phyloP scores from a whole-genome alignment of 805 yeast species.

The Schizosaccharomyces cryophilus region DNA sequence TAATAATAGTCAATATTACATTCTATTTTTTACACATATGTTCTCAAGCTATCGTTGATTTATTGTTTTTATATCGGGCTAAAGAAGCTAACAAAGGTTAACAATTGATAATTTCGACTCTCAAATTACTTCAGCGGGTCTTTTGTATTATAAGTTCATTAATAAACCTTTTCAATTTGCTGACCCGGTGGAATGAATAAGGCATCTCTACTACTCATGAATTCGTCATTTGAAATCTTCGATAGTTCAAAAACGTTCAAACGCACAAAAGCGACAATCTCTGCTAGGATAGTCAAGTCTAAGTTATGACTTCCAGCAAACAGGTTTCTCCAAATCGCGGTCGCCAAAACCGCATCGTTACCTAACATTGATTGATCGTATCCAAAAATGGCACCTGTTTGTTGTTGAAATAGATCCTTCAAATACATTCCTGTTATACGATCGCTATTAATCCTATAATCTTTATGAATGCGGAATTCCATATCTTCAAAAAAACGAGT shows the following conservation, averaged over 20 bases:
- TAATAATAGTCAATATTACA: too few relatives aligned
- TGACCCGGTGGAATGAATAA: background rate
- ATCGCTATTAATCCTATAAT: slow-evolving; percentile 60
- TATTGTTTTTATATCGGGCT: too few relatives aligned
- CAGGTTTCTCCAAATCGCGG: slow-evolving; percentile 43
- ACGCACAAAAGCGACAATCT: background rate
- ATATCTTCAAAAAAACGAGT: slow-evolving; percentile 78
- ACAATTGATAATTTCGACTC: too few relatives aligned
- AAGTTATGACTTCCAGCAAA: slow-evolving; percentile 54
- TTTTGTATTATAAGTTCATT: background rate
- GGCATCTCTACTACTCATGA: background rate
- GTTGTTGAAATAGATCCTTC: slow-evolving; percentile 73
- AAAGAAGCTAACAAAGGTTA: too few relatives aligned
- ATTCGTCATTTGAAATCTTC: slow-evolving; percentile 27
- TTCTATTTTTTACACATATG: too few relatives aligned
- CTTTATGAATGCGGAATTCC: slow-evolving; percentile 63
- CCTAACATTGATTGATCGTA: slow-evolving; percentile 63
- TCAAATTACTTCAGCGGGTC: too few relatives aligned
- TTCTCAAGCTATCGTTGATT: too few relatives aligned
- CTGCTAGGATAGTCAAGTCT: slow-evolving; percentile 17
- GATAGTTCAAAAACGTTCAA: slow-evolving; percentile 20
- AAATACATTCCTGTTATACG: slow-evolving; percentile 63
- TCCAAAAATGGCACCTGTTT: slow-evolving; percentile 69
- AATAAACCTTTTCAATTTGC: background rate
- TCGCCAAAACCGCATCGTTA: slow-evolving; percentile 22